phyloP scores from a whole-genome alignment of 257 asterid species.

The Verbascum thapsus region DNA sequence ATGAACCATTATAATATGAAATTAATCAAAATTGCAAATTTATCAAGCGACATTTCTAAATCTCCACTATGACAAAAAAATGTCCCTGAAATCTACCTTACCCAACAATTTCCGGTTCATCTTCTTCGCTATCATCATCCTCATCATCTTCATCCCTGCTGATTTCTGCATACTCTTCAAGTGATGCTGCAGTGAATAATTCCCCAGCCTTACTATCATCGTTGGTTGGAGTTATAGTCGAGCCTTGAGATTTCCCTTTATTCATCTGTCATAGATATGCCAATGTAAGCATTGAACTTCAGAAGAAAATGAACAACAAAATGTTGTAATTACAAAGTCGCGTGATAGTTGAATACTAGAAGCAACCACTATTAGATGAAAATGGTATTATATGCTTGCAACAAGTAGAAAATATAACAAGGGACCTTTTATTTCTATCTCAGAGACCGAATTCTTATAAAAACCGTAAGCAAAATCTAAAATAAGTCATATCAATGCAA shows the following conservation, averaged over 20 bases:
- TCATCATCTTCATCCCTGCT: constrained; percentile 42
- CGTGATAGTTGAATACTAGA: background rate
- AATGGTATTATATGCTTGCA: background rate
- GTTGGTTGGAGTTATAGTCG: constrained; percentile 37
- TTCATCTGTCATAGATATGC: constrained; percentile 59
- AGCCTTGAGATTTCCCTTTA: constrained; percentile 58
- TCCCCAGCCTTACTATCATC: constrained; percentile 56
- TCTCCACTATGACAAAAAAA: background rate
- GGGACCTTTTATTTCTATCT: background rate
- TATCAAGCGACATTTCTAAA: constrained; percentile 18
- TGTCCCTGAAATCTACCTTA: constrained; percentile 23
- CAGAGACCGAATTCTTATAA: no score
- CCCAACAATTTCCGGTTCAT: constrained; percentile 34
- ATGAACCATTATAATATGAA: constrained; percentile 2
- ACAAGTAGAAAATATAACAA: background rate
- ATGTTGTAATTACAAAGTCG: background rate
- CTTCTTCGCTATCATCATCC: constrained; percentile 33
- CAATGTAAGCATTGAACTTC: constrained; percentile 21
- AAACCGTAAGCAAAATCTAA: no score
- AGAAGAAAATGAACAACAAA: constrained; percentile 21
- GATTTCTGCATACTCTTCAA: constrained; percentile 49
- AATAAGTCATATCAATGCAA: background rate
- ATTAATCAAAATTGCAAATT: constrained; percentile 1
- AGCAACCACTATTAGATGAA: background rate
- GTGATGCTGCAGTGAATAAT: constrained; percentile 43